A percentile compares a stretch with the other conserved stretches of the same genome.
phyloP scores from a whole-genome alignment of 2,329 filamentous ascomycete genomes.

The Onygenales sp. region DNA sequence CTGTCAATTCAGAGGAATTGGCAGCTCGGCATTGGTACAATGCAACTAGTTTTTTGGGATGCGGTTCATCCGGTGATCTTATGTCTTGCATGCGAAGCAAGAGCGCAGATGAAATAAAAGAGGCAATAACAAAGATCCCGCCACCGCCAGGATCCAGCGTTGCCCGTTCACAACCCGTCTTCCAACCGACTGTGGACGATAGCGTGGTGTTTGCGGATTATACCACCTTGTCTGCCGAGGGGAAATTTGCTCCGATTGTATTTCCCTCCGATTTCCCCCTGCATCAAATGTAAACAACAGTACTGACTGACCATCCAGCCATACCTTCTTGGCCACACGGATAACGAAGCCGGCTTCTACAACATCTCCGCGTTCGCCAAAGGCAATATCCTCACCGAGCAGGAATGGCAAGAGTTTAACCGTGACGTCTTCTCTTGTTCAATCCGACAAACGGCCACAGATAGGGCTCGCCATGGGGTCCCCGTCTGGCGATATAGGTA shows the following conservation, averaged over 20 bases:
- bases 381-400: conserved; percentile 30
- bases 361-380: conserved; percentile 33
- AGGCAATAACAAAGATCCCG: conserved; percentile 26
- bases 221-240: conserved; percentile 20
- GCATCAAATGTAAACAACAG: background rate
- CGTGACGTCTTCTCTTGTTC: conserved; percentile 41
- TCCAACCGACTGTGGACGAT: conserved; percentile 36
- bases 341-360: conserved; percentile 42
- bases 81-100: conserved; percentile 32
- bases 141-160: conserved; percentile 23
- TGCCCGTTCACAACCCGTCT: conserved; percentile 20
- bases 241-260: conserved; percentile 30
- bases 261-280: background rate
- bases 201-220: conserved; percentile 36
- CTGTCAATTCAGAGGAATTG: conserved; percentile 25
- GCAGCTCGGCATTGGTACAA: conserved; percentile 35
- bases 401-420: conserved; percentile 31
- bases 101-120: conserved; percentile 24
- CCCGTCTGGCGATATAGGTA: conserved; percentile 40
- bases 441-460: conserved; percentile 28
- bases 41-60: conserved; percentile 32
- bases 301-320: conserved; percentile 18
- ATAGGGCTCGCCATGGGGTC: conserved; percentile 25
- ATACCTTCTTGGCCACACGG: conserved; percentile 32
- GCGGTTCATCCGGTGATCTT: conserved; percentile 19